phyloP scores from a whole-genome alignment of 305 asterid species.

The Plantago coronopus region DNA sequence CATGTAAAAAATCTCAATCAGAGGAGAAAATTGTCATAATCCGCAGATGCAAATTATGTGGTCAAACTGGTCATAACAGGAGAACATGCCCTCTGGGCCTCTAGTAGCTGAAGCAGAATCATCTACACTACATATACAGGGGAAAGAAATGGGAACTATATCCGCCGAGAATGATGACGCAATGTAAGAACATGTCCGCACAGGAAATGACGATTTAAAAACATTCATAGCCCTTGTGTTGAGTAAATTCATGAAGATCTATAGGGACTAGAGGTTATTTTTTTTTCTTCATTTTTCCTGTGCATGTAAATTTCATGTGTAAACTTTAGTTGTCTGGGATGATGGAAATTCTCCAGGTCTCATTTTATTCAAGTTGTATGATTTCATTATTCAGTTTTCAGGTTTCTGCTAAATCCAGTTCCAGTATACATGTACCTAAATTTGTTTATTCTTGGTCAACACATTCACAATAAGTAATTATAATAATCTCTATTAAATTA shows the following conservation, averaged over 20 bases:
- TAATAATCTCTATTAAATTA: too few species aligned
- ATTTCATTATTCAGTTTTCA: too few species aligned
- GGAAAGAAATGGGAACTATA: conserved; percentile 27
- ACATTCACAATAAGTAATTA: too few species aligned
- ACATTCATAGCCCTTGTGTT: not conserved
- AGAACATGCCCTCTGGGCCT: conserved; percentile 72
- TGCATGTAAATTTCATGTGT: not conserved
- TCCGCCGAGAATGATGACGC: conserved; percentile 45
- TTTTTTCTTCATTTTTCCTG: not conserved
- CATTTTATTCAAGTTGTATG: too few species aligned
- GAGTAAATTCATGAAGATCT: conserved; percentile 12
- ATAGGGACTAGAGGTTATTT: conserved; percentile 6
- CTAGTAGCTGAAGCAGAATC: conserved; percentile 29
- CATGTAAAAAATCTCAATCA: conserved; percentile 52
- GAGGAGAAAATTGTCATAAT: conserved; percentile 21
- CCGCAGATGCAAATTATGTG: conserved; percentile 58
- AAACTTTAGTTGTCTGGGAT: too few species aligned
- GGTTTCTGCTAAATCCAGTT: too few species aligned
- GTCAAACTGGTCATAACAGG: conserved; percentile 61
- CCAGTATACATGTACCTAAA: too few species aligned
- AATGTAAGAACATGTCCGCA: conserved; percentile 55
- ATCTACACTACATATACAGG: conserved; percentile 8
- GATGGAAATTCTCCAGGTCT: too few species aligned
- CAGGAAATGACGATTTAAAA: conserved; percentile 21
- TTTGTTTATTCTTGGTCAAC: too few species aligned